These are phyloP conservation scores for Miscanthus lutarioriparius DNA, from an alignment of 176 grass and related monocot genomes.

Conservation along the genomic window DNA sequence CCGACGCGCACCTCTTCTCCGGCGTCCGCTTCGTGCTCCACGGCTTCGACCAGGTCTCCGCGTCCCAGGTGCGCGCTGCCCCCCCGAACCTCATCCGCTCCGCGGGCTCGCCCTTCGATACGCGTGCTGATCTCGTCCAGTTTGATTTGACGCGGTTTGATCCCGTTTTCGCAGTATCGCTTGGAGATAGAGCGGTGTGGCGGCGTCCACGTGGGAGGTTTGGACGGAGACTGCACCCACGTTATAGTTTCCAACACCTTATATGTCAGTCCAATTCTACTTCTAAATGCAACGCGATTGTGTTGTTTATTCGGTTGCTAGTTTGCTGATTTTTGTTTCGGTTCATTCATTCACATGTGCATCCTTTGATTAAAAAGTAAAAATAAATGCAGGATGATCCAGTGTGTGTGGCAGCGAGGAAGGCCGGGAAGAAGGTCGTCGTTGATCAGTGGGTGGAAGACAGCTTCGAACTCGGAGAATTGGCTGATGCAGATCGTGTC, in stretches of 20 bases:
- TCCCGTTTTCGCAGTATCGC: conserved; percentile 47
- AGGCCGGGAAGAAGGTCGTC: conserved; percentile 67
- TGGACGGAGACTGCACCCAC: conserved; percentile 60
- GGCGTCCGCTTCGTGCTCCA: conserved; percentile 78
- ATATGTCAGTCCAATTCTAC: conserved; percentile 57
- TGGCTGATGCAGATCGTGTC: conserved; percentile 68
- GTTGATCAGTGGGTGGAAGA: conserved; percentile 81
- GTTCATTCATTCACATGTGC: background rate
- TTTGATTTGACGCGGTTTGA: background rate
- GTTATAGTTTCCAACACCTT: conserved; percentile 56
- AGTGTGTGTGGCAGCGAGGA: conserved; percentile 61
- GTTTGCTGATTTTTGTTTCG: background rate
- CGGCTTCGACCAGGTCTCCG: conserved; percentile 76
- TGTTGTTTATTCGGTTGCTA: background rate
- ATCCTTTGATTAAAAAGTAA: background rate
- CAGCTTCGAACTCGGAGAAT: conserved; percentile 43
- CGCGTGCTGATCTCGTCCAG: background rate
- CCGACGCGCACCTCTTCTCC: conserved; percentile 48
- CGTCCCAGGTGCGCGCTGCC: conserved; percentile 50
- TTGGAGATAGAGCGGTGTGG: conserved; percentile 60
- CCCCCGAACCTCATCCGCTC: background rate
- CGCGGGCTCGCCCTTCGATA: background rate
- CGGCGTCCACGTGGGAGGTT: conserved; percentile 44
- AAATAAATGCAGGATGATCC: conserved; percentile 56
- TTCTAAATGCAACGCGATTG: background rate